These are phyloP conservation scores for Solanum hybrid DNA, from an alignment of 305 asterid genomes.

Conservation along the genomic window DNA sequence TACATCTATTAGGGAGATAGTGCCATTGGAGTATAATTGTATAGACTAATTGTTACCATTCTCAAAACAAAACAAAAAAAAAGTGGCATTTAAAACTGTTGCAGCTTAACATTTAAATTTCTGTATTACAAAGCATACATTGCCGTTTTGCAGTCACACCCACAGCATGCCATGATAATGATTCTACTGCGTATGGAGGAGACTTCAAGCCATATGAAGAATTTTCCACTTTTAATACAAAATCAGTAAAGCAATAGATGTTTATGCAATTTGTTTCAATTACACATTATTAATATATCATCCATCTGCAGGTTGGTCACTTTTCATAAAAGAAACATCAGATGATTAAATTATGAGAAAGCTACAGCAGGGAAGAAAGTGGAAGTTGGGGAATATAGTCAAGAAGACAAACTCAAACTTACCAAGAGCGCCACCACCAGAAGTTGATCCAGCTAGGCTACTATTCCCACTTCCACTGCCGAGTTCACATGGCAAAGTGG, in stretches of 20 bases:
- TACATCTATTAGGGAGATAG: background rate
- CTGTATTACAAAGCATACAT: background rate
- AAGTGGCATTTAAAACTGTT: background rate
- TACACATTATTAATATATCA: background rate
- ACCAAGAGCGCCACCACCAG: constrained; percentile 97
- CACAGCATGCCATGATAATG: background rate
- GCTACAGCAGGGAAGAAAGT: background rate
- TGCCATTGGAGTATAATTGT: background rate
- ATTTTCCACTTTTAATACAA: background rate
- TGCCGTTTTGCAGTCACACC: background rate
- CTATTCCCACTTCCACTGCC: constrained; percentile 99
- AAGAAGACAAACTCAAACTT: constrained; percentile 16
- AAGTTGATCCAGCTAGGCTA: constrained; percentile 60
- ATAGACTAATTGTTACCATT: background rate
- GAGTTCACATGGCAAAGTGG: constrained; percentile 80
- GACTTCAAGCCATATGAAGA: background rate
- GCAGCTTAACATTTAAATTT: background rate
- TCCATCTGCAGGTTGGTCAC: background rate
- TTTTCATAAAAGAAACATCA: background rate
- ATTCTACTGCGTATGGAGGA: background rate
- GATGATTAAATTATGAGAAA: background rate
- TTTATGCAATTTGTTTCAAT: background rate
- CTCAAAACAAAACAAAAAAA: background rate
- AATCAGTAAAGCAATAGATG: background rate
- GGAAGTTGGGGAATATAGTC: background rate